Base-by-base conservation (phyloP, 73 alveolate species). In the Paramecium sexaurelia region DNA sequence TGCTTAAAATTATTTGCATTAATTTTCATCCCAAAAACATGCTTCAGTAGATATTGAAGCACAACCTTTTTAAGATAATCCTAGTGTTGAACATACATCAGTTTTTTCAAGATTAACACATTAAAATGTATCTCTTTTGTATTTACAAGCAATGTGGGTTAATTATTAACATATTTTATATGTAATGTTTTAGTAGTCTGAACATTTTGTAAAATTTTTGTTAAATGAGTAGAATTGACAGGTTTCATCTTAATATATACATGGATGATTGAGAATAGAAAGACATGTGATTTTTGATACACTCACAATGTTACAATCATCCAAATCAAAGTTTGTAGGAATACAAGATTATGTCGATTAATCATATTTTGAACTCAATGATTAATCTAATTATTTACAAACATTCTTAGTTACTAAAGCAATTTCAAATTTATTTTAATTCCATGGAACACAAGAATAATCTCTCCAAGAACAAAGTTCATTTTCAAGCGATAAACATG, bases 391-490 rank as follows among this genome's bases (percentile, higher is more conserved):
- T 39, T 24, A 5, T 19, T 37, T 24, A 41, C 90, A 78, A 10
- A 78, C 90, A 41, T 45, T 45, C 6, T 17, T 39, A 22, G 75
- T 78, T n/a, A 78, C 90, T 20, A 40, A 33, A 6, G 75, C 35
- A 19, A 43, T 13, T 41, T 78, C 75, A 71, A 37, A 71, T 35
- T 37, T 71, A 71, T 71, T 71, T 32, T 71, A 2, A 29, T 78
- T 78, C 90, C 90, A 78, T 8, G 73, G 45, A 8, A 41, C 51
- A 78, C 90, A 78, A 17, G 75, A 24, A 41, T 29, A 20, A 78
- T 78, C 90, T 78, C 90, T 39, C 90, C 90, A 78, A 15, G 90
- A 32, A 78, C 90, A 78, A 3, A 24, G 3, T 5, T 22, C 75
- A 45, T 5, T 22, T 40, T 32, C 55, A 0, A 40, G 8, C 0